Percentiles rank a stretch among this genome's conserved stretches.
Evolutionary conservation across 345 rosid genomes (phyloP).

Genomic region (Aurinia saxatilis): DNA sequence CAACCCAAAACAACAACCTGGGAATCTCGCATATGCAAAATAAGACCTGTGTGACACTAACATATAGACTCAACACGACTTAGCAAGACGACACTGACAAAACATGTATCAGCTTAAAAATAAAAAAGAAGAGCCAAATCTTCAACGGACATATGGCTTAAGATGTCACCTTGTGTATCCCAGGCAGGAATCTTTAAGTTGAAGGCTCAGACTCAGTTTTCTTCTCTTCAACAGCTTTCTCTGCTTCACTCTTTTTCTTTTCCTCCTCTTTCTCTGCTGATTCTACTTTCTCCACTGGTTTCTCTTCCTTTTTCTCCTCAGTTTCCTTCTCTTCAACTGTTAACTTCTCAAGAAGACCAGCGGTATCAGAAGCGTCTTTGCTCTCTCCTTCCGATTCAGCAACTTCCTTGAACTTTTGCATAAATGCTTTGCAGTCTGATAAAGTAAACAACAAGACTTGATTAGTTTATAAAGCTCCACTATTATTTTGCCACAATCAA

Average conservation of each 20-base stretch:
- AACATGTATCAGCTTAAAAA: constrained; percentile 1
- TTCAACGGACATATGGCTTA: not conserved
- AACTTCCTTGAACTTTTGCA: constrained; percentile 70
- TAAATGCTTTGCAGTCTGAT: constrained; percentile 83
- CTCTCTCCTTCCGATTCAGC: constrained; percentile 64
- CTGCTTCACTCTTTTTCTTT: constrained; percentile 23
- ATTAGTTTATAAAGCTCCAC: not conserved
- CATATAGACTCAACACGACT: constrained; percentile 15
- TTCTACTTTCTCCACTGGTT: constrained; percentile 28
- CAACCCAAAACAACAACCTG: not conserved
- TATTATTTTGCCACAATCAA: not conserved
- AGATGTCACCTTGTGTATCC: not conserved
- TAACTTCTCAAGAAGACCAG: constrained; percentile 61
- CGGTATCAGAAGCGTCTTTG: constrained; percentile 61
- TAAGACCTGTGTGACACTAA: constrained; percentile 2
- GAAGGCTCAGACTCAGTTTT: constrained; percentile 38
- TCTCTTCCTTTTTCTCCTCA: constrained; percentile 33
- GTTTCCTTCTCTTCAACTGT: constrained; percentile 59
- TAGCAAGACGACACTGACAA: not conserved
- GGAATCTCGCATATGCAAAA: constrained; percentile 18
- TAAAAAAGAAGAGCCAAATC: not conserved
- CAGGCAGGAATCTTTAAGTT: constrained; percentile 32
- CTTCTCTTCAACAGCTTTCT: constrained; percentile 37
- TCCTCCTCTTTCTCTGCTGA: constrained; percentile 27
- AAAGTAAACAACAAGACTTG: not conserved